Evolutionary conservation across 2,329 filamentous ascomycete genomes (phyloP).

Genomic region (Tolypocladium amazonense): DNA sequence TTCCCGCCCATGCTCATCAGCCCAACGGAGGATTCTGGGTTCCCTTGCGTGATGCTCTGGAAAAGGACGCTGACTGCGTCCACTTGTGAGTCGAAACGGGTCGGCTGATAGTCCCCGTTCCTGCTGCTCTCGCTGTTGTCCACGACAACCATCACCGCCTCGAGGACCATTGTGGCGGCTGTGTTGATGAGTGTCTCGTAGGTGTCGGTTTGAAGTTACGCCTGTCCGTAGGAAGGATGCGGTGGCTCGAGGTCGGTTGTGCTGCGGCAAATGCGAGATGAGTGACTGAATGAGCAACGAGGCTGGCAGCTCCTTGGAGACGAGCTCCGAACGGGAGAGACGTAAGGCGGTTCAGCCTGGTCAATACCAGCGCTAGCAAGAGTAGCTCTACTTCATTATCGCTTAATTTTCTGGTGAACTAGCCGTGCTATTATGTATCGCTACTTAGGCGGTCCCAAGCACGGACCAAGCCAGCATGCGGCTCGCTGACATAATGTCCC

Average conservation of each 20-base stretch:
- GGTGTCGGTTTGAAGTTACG: neutral
- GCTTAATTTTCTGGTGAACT: neutral
- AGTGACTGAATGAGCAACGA: slow-evolving; percentile 2
- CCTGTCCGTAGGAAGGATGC: neutral
- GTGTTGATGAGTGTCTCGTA: slow-evolving; percentile 2
- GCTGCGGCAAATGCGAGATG: neutral
- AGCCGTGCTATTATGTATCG: slow-evolving; percentile 5
- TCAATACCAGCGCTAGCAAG: neutral
- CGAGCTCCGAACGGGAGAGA: slow-evolving; percentile 15
- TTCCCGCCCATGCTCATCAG: slow-evolving; percentile 98
- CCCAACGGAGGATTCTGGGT: slow-evolving; percentile 93
- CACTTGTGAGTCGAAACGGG: slow-evolving; percentile 90
- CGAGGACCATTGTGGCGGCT: slow-evolving; percentile 77
- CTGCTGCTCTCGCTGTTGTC: slow-evolving; percentile 98
- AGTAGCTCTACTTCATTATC: neutral
- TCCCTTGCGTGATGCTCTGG: slow-evolving; percentile 86
- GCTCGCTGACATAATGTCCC: slow-evolving; percentile 7
- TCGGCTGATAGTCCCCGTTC: slow-evolving; percentile 88
- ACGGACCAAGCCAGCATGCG: neutral
- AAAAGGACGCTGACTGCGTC: slow-evolving; percentile 94
- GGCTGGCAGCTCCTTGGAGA: neutral
- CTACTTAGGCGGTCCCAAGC: slow-evolving; percentile 5
- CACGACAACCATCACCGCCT: slow-evolving; percentile 99
- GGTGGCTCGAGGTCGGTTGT: neutral
- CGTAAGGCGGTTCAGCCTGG: slow-evolving; percentile 39